Base-by-base conservation (phyloP, 2,329 filamentous ascomycete species). In the Myrmaecium sp. region DNA sequence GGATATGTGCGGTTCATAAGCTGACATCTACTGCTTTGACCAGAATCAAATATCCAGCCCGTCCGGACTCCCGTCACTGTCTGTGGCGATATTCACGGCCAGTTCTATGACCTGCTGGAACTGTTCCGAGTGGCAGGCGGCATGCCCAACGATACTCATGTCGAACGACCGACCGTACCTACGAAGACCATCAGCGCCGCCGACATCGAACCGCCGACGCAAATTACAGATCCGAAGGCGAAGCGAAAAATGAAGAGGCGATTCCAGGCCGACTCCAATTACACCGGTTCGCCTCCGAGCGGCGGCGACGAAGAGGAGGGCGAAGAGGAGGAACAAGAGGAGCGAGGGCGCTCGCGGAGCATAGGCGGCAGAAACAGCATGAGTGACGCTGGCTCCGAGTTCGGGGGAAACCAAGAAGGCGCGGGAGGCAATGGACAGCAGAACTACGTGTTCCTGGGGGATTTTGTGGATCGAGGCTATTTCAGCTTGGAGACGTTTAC, bases 1-100 rank as follows among this genome's bases (percentile, higher is more conserved):
- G n/a, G n/a, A n/a, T n/a, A n/a, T n/a, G n/a, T n/a, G n/a, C n/a
- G n/a, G n/a, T n/a, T n/a, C n/a, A n/a, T n/a, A n/a, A n/a, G n/a
- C n/a, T n/a, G n/a, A n/a, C n/a, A n/a, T n/a, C n/a, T n/a, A n/a
- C n/a, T n/a, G n/a, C n/a, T n/a, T n/a, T n/a, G n/a, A n/a, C 21
- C 40, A 91, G 89, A 98, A 58, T 94, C 84, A 37, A 98, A 98
- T 51, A 95, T 98, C 32, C 89, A 95, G 52, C 89, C 89, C n/a
- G 86, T 98, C 12, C 73, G 78, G 28, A 93, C 89, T 0, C 89
- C 89, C 5, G 89, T 98, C 35, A 98, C 89, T 4, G 78, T 98
- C 36, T 95, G 89, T 47, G 89, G 89, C 47, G 89, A 98, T 50
- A 95, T 98, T 35, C 89, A 98, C 55, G 89, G 89, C 42, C 89